Evolutionary conservation across 495 filamentous ascomycete species (phyloP), one percentile per base, ranked within the genome.

Genomic region (Pyronema omphalodes): DNA sequence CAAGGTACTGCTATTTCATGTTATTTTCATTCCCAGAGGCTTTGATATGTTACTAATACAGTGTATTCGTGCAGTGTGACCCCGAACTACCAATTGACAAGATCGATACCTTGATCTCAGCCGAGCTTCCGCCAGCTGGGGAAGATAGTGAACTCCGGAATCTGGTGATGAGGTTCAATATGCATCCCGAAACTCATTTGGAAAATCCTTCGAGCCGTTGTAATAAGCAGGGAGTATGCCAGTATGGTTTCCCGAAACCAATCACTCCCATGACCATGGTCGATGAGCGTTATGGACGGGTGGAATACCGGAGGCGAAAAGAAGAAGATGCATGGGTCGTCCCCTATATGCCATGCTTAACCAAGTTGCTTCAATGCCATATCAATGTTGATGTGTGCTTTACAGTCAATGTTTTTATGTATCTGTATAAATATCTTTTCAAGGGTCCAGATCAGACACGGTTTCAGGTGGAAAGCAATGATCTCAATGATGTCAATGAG

Each of bases 341-440:
- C 2, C 41, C 55, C 0, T 60, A 60, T 37, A 55, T 58, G 41
- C 55, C 33, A n/a, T 33, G 18, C 12, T 33, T 60, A 9, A 55
- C 41, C 0, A 53, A 39, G 11, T 11, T 60, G 0, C 5, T 55
- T 3, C 34, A 60, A 6, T 60, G 55, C 33, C 46, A 58, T 55
- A 44, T 57, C 6, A 60, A 60, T 58, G 52, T 58, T 9, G 47
- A 58, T 52, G 37, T 58, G n/a, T 54, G 51, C 15, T 55, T 55
- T 33, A 60, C 46, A 6, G 52, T 58, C 6, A 52, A 57, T 34
- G 33, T 58, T 1, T 58, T 58, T 19, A 58, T 58, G 51, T 60
- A 60, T 44, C 19, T 58, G 0, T 55, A 58, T 36, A 55, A 53
- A 18, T 60, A 60, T 43, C 39, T 60, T 0, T 60, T 60, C 15